These are phyloP conservation scores for Sicyos edulis DNA, from an alignment of 306 rosid genomes.

Conservation along the genomic window DNA sequence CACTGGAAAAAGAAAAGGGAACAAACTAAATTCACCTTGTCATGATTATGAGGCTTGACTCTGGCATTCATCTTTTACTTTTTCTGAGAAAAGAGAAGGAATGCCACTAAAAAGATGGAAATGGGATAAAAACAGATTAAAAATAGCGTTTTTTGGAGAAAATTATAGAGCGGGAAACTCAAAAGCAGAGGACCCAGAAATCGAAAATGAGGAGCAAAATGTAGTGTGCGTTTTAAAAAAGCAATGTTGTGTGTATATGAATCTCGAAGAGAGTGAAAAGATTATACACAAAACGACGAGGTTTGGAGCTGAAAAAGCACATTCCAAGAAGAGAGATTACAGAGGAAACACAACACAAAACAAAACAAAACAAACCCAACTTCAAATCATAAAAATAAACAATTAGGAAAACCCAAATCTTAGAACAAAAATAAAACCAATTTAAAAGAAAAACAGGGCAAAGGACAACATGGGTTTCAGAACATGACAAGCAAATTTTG, in stretches of 20 bases:
- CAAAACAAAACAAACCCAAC: conserved; percentile 9
- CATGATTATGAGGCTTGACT: conserved; percentile 45
- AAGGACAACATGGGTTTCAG: conserved; percentile 12
- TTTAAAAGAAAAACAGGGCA: neutral
- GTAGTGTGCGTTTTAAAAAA: too few species aligned
- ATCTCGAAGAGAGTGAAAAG: conserved; percentile 58
- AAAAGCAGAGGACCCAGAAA: conserved; percentile 17
- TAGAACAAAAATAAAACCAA: neutral
- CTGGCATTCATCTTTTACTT: conserved; percentile 49
- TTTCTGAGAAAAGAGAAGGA: conserved; percentile 34
- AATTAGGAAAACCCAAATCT: neutral
- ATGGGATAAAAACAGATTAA: too few species aligned
- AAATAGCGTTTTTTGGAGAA: conserved; percentile 7
- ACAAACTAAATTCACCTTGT: conserved; percentile 40
- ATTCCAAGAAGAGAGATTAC: conserved; percentile 36
- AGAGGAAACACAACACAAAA: conserved; percentile 31
- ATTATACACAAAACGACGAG: conserved; percentile 57
- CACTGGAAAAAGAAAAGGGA: conserved; percentile 3
- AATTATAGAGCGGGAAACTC: conserved; percentile 65
- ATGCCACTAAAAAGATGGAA: conserved; percentile 21
- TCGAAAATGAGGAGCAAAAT: too few species aligned
- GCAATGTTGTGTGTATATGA: conserved; percentile 13
- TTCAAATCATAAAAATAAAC: conserved; percentile 24
- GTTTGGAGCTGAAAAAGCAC: conserved; percentile 43
- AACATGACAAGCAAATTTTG: too few species aligned